Evolutionary conservation across 2,329 filamentous ascomycete genomes (phyloP).

Genomic region (Ramichloridium luteum): DNA sequence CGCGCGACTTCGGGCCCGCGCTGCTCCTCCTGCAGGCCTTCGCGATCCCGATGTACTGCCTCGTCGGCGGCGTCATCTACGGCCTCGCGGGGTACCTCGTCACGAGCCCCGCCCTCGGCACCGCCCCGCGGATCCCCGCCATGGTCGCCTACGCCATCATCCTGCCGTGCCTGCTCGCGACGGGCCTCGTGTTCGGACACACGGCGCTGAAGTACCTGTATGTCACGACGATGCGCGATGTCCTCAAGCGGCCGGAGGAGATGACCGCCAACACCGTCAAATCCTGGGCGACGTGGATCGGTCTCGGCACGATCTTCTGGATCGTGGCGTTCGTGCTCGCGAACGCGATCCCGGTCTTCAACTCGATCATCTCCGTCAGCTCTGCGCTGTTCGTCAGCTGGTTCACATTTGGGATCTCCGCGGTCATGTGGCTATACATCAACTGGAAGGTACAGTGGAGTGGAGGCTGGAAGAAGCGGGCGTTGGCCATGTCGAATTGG

Average conservation of each 20-base stretch:
- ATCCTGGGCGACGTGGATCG: constrained; percentile 41
- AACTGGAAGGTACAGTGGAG: no score
- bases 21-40: constrained; percentile 48
- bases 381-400: constrained; percentile 50
- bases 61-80: constrained; percentile 56
- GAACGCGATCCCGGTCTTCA: constrained; percentile 58
- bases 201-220: constrained; percentile 57
- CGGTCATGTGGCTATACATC: no score
- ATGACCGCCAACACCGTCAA: background rate
- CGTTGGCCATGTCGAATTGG: no score
- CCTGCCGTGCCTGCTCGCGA: constrained; percentile 32
- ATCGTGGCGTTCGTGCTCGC: constrained; percentile 56
- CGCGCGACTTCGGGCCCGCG: constrained; percentile 52
- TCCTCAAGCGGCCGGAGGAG: background rate
- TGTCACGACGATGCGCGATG: constrained; percentile 1
- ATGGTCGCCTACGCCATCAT: constrained; percentile 59
- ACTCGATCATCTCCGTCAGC: constrained; percentile 52
- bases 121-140: constrained; percentile 40
- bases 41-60: constrained; percentile 50
- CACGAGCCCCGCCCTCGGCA: constrained; percentile 52
- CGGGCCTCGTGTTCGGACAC: constrained; percentile 25
- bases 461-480: no score
- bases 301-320: constrained; percentile 46
- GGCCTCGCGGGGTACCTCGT: constrained; percentile 49
- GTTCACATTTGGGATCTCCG: constrained; percentile 41